A percentile compares a stretch with the other conserved stretches of the same genome.
phyloP scores from a whole-genome alignment of 441 rosid species.

The Manihot esculenta region DNA sequence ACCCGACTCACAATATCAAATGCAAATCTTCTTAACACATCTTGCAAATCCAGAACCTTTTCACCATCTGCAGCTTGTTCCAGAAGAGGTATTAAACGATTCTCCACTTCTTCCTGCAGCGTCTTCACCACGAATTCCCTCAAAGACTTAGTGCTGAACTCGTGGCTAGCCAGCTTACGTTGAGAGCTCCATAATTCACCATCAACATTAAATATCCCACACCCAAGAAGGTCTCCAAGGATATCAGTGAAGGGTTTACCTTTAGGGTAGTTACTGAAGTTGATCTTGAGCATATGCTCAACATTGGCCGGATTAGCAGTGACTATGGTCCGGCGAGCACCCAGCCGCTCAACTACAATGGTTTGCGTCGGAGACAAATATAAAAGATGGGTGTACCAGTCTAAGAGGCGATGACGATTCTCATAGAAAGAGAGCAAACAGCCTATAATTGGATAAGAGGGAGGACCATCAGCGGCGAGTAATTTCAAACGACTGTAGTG shows the following conservation, averaged over 20 bases:
- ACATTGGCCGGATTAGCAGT: slow-evolving; percentile 68
- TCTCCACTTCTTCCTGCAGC: slow-evolving; percentile 50
- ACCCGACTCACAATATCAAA: slow-evolving; percentile 47
- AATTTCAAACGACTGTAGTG: neutral
- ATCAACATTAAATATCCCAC: slow-evolving; percentile 71
- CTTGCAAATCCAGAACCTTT: slow-evolving; percentile 54
- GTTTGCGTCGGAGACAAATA: slow-evolving; percentile 55
- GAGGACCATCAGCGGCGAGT: slow-evolving; percentile 30
- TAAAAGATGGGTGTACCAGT: slow-evolving; percentile 73
- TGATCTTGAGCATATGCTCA: slow-evolving; percentile 63
- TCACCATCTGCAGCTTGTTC: slow-evolving; percentile 28
- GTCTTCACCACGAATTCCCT: slow-evolving; percentile 49
- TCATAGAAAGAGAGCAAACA: slow-evolving; percentile 56
- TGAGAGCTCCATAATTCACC: slow-evolving; percentile 71
- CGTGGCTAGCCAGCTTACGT: slow-evolving; percentile 77
- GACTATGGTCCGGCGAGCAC: slow-evolving; percentile 58
- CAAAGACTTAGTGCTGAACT: slow-evolving; percentile 57
- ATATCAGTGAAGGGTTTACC: slow-evolving; percentile 73
- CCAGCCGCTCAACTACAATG: slow-evolving; percentile 49
- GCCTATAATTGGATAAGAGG: slow-evolving; percentile 68
- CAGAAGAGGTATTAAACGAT: slow-evolving; percentile 49
- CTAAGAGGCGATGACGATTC: slow-evolving; percentile 58
- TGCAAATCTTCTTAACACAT: slow-evolving; percentile 54
- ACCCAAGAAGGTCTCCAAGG: slow-evolving; percentile 75
- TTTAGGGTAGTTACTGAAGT: slow-evolving; percentile 71